A percentile compares a stretch with the other conserved stretches of the same genome.
phyloP scores from a whole-genome alignment of 2,329 filamentous ascomycete genomes.

The Colletotrichum graminicola region DNA sequence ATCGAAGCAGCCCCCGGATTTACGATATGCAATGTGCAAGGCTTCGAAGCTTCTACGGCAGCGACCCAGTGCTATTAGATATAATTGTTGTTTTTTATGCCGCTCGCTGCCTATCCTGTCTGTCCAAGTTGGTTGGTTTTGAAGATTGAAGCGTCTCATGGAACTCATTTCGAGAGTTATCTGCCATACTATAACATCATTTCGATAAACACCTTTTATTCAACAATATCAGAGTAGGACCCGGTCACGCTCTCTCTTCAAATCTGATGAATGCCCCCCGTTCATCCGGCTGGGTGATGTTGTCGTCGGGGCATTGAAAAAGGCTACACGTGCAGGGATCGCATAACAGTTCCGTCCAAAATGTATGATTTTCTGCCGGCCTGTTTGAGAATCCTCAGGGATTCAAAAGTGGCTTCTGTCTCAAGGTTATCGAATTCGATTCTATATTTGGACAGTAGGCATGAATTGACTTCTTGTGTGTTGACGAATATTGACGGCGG shows the following conservation, averaged over 20 bases:
- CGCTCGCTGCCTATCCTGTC: neutral
- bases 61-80: neutral
- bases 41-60: neutral
- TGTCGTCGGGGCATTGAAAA: neutral
- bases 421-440: neutral
- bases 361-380: neutral
- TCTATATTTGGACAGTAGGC: neutral
- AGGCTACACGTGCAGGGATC: neutral
- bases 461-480: neutral
- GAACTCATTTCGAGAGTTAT: neutral
- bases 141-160: neutral
- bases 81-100: neutral
- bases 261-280: neutral
- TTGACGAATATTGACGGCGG: neutral
- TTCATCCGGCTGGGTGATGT: neutral
- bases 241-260: neutral
- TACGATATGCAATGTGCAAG: neutral
- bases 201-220: neutral
- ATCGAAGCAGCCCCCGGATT: neutral
- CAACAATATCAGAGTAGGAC: neutral
- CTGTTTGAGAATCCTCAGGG: neutral
- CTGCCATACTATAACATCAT: neutral
- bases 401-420: neutral
- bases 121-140: neutral
- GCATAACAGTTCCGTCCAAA: neutral